Base-by-base conservation (phyloP, 1,139 yeast species). In the Yamadazyma siamensis region DNA sequence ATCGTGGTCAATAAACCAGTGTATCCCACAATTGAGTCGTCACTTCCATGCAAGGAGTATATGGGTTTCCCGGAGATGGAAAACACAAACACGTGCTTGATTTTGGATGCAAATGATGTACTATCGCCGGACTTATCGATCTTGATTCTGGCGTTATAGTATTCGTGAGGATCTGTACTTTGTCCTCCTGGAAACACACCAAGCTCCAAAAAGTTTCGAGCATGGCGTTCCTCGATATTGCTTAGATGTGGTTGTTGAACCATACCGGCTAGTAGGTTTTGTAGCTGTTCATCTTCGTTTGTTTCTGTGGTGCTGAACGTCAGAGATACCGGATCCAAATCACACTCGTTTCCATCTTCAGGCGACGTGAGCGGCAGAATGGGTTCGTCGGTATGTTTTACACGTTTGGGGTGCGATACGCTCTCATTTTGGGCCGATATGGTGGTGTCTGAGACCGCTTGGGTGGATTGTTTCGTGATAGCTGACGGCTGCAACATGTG, bases 11-110 rank as follows among this genome's bases (percentile, higher is more conserved):
- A 64, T 3, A 81, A 61, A 1, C 91, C 94, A 64, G 85, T 77
- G 48, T 84, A 83, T 2, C 91, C 86, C 28, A 84, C 63, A 1
- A 83, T 65, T 15, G 79, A 59, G 29, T 77, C 80, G 38, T 87
- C 95, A 0, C 77, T 61, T 3, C 95, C 96, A 49, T 80, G 72
- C 66, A 83, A 66, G 2, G 94, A 76, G 54, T 82, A 91, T 6
- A 91, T 84, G 1, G 96, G 96, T 53, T 91, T 91, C 0, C 98
- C 98, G 0, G 97, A 95, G 2, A 80, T 62, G 0, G 96, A 87
- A n/a, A 91, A 64, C 5, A 91, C 77, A 41, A 88, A 78, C 46
- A 84, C 87, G 34, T 84, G 94, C 52, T 83, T 84, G 31, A 68
- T 56, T 27, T 64, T 71, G 25, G 44, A 40, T 34, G 61, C 71